These are phyloP conservation scores for Eucalyptus fibrosa DNA, from an alignment of 345 rosid genomes.

Conservation along the genomic window DNA sequence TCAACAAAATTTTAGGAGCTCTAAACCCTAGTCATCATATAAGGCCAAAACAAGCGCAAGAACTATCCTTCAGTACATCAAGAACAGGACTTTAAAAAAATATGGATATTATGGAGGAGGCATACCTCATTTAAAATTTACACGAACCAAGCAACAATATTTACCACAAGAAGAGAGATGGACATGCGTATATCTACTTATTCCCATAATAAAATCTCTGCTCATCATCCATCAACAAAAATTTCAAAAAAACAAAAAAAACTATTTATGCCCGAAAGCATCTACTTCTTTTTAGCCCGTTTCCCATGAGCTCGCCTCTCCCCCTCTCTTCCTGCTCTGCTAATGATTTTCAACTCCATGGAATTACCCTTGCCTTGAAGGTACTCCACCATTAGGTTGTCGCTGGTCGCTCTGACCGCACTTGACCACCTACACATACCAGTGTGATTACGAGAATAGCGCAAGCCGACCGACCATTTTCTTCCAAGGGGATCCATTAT, in stretches of 20 bases:
- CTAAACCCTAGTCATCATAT: background rate
- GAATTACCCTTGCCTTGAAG: background rate
- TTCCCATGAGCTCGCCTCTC: background rate
- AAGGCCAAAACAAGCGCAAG: background rate
- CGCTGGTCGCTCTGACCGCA: no score
- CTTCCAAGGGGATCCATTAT: no score
- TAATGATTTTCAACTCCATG: background rate
- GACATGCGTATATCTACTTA: background rate
- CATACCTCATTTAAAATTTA: no score
- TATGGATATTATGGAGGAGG: background rate
- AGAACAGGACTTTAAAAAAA: background rate
- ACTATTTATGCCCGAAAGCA: background rate
- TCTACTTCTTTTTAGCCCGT: background rate
- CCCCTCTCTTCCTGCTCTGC: background rate
- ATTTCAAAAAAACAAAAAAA: no score
- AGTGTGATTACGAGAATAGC: no score
- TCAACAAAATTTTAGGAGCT: background rate
- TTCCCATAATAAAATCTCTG: background rate
- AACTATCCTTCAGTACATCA: background rate
- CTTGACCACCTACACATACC: no score
- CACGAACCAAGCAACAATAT: background rate
- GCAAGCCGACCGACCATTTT: no score
- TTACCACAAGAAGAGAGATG: background rate
- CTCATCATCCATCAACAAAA: background rate
- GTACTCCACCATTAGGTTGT: no score